Conservation (phyloP, 208 protist species). For the Leishmania amazonensis region DNA sequence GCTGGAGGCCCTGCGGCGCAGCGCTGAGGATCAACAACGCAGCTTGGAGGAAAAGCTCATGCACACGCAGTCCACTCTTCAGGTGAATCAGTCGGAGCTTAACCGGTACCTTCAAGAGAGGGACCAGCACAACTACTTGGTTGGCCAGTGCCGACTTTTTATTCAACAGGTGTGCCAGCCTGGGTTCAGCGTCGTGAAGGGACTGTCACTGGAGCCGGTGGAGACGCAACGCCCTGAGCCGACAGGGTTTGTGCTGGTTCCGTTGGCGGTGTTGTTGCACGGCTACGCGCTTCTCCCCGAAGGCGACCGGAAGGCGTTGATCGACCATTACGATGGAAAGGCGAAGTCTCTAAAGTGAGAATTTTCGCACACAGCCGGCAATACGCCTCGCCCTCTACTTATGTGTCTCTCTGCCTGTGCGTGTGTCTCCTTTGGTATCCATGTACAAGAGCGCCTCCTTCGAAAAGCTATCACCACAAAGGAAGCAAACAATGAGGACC, state of each 20-base stretch:
- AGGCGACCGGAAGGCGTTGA: constrained; percentile 62
- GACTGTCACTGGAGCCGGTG: constrained; percentile 70
- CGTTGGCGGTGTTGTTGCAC: constrained; percentile 72
- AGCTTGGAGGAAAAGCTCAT: constrained; percentile 39
- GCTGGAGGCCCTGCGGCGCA: constrained; percentile 24
- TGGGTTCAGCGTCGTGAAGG: constrained; percentile 85
- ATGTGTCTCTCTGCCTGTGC: not conserved
- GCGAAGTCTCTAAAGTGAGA: constrained; percentile 10
- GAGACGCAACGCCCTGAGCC: constrained; percentile 65
- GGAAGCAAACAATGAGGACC: not conserved
- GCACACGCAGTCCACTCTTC: constrained; percentile 28
- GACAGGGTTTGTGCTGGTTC: constrained; percentile 83
- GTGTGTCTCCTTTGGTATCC: not conserved
- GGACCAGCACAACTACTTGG: constrained; percentile 44
- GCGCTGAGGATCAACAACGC: constrained; percentile 28
- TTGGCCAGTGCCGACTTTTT: constrained; percentile 79
- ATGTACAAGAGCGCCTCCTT: not conserved
- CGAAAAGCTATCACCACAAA: not conserved
- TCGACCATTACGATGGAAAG: constrained; percentile 65
- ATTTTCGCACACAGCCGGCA: not conserved
- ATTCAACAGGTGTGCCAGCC: constrained; percentile 81
- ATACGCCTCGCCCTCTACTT: not conserved
- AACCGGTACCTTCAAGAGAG: constrained; percentile 19
- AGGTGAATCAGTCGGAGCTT: constrained; percentile 17
- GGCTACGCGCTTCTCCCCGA: constrained; percentile 78